Percentiles rank a stretch among this genome's conserved stretches.
phyloP scores from a whole-genome alignment of 106 monocot species.

The Allium fistulosum region DNA sequence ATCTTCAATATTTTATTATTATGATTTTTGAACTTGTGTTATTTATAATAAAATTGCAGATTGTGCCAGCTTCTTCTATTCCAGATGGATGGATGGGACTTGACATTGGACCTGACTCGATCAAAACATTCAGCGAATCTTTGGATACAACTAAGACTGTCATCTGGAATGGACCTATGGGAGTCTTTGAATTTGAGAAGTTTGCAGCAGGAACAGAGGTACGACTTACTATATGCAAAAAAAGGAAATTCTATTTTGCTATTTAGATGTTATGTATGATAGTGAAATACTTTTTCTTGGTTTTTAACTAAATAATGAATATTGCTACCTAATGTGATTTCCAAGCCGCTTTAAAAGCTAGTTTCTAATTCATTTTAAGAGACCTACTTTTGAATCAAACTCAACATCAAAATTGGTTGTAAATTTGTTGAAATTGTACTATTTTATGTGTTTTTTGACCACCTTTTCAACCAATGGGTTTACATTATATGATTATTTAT shows the following conservation, averaged over 20 bases:
- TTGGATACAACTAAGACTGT: slow-evolving; percentile 25
- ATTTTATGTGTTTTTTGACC: too few relatives aligned
- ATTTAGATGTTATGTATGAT: not conserved
- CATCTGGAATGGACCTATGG: slow-evolving; percentile 36
- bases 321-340: not conserved
- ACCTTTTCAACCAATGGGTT: not conserved
- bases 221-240: not conserved
- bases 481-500: not conserved
- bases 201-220: slow-evolving; percentile 25
- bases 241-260: not conserved
- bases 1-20: too few relatives aligned
- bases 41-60: slow-evolving; percentile 10
- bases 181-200: slow-evolving; percentile 31
- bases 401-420: too few relatives aligned
- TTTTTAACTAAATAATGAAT: too few relatives aligned
- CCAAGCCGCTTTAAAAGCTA: not conserved
- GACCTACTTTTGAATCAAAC: not conserved
- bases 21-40: too few relatives aligned
- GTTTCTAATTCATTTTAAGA: not conserved
- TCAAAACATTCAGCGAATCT: slow-evolving; percentile 16
- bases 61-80: slow-evolving; percentile 48
- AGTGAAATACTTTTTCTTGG: too few relatives aligned
- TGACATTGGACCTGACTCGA: slow-evolving; percentile 51
- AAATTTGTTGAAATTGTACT: too few relatives aligned
- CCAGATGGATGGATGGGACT: slow-evolving; percentile 78